Base-by-base conservation (phyloP, 352 stramenopile genomes). In the Pythium dissimile region DNA sequence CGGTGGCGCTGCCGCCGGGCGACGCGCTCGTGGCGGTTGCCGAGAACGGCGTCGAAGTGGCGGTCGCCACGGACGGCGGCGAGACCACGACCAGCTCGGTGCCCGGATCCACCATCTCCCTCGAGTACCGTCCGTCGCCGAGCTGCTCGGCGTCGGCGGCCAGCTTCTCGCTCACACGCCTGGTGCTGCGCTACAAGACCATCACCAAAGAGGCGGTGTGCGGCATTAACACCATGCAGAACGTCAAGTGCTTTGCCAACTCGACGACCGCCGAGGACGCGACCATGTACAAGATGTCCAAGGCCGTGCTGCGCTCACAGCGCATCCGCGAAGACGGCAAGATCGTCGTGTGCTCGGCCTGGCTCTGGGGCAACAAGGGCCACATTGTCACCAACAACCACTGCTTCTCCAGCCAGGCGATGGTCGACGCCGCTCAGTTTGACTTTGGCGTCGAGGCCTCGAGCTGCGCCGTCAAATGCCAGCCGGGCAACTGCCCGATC, bases 361-460 rank as follows among this genome's bases (percentile, higher is more conserved):
- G 72, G 80, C 76, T 88, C 24, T 73, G 72, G 69, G 68, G 78
- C 26, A 82, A 72, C 45, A 64, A 84, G 54, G 75, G 78, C 38
- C 78, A 88, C 53, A 57, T 88, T 21, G 71, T 88, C 44, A 86
- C 78, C 46, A 88, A 88, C 69, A 79, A 84, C 50, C 77, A 84
- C 64, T 80, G 71, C 45, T 80, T 88, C 47, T 69, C 58, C 18
- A 68, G 28, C 54, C 60, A 68, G 35, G 43, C 30, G 1, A 80
- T 80, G 71, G 71, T 80, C 30, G 68, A 75, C 44, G 69, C 68
- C 5, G 54, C 71, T 21, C 49, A 62, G 51, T 62, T 67, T 41
- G 67, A 66, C 57, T 66, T 66, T 28, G 45, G 57, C 44, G 64
- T 76, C 52, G 71, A 72, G 54, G 46, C 60, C n/a, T 32, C 49